Base-by-base conservation (phyloP, 768 basidiomycete species). In the Kondoa subrosea region DNA sequence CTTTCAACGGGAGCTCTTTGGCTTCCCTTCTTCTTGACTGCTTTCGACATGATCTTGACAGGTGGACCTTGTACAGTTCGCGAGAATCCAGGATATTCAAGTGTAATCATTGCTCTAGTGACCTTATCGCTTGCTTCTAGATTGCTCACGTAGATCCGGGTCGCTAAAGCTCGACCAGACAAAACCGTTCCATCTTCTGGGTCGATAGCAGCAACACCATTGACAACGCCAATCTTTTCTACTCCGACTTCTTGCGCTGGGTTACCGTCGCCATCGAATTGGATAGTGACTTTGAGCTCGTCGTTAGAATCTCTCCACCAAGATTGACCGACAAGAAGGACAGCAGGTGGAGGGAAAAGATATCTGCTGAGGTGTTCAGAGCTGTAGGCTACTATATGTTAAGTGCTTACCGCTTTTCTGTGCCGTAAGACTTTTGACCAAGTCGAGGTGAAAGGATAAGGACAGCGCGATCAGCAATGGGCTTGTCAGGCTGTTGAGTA, bases 11-110 rank as follows among this genome's bases (percentile, higher is more conserved):
- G 40, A 50, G 40, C 29, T 25, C 58, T 25, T 14, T 12, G 12
- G 4, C 14, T 14, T 12, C 14, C 14, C 58, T 60, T 60, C 58
- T 60, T 60, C 30, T 31, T 25, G 30, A 25, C 30, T 12, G 58
- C 58, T 60, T 60, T 60, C 29, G 58, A 60, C 25, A 60, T 60
- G 58, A 31, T 27, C 29, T 31, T 25, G 29, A 60, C 30, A 31
- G 58, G 58, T 25, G 40, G 40, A 50, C 40, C 40, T 50, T 50
- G 40, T 21, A 50, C 40, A 50, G 40, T 50, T 21, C 40, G 8
- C 40, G 12, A 8, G 40, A n/a, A n/a, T n/a, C 40, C 40, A 21
- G 8, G 40, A 50, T 50, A 21, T 8, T 50, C 40, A 50, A 50
- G 8, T 8, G 40, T 50, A 50, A 50, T 21, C 8, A 21, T 50